phyloP scores from a whole-genome alignment of 371 early-diverging fungal species.

The Umbelopsis sp. region DNA sequence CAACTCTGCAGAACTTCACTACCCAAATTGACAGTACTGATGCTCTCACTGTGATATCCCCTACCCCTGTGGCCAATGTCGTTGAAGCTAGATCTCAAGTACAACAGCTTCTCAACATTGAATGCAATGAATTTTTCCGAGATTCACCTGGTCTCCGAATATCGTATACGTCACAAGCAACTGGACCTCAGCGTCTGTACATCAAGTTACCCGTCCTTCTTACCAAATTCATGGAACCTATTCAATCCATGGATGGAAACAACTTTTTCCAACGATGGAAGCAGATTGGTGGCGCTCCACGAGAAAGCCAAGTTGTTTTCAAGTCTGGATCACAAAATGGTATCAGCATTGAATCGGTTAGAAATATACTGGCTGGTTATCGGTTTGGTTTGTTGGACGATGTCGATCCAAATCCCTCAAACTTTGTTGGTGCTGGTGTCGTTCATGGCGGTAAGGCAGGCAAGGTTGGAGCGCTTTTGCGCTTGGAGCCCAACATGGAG shows the following conservation, averaged over 20 bases:
- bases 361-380: slow-evolving; percentile 63
- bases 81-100: slow-evolving; percentile 75
- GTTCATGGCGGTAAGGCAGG: slow-evolving; percentile 75
- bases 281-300: slow-evolving; percentile 88
- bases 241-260: slow-evolving; percentile 67
- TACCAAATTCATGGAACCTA: slow-evolving; percentile 88
- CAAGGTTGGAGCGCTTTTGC: slow-evolving; percentile 89
- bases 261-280: slow-evolving; percentile 96
- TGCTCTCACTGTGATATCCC: slow-evolving; percentile 37
- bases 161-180: slow-evolving; percentile 61
- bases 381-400: slow-evolving; percentile 75
- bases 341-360: slow-evolving; percentile 53
- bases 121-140: slow-evolving; percentile 62
- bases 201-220: slow-evolving; percentile 80
- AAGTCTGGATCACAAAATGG: slow-evolving; percentile 48
- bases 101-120: slow-evolving; percentile 75
- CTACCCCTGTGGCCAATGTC: slow-evolving; percentile 44
- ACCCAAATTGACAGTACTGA: slow-evolving; percentile 37
- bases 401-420: slow-evolving; percentile 89
- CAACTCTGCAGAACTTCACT: slow-evolving; percentile 42
- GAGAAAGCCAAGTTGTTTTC: slow-evolving; percentile 78
- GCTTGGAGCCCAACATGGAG: slow-evolving; percentile 88
- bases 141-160: slow-evolving; percentile 69
- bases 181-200: slow-evolving; percentile 45
- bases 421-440: slow-evolving; percentile 89